Evolutionary conservation across 805 yeast species (phyloP).

Genomic region (Tetrapisispora iriomotensis): DNA sequence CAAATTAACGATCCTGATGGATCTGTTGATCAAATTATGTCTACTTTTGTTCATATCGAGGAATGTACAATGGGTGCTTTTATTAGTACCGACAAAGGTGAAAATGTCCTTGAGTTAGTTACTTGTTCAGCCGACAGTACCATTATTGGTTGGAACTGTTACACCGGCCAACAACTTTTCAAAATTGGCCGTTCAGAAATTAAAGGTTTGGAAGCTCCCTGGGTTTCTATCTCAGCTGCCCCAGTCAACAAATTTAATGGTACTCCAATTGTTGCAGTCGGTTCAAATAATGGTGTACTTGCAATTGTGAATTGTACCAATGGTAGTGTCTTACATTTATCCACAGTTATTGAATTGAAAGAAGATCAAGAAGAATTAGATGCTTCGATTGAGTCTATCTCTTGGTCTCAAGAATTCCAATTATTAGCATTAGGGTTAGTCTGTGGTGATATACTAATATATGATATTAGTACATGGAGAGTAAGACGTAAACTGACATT

Average conservation of each 20-base stretch:
- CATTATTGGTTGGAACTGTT: conserved; percentile 83
- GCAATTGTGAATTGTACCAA: conserved; percentile 66
- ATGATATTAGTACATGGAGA: conserved; percentile 81
- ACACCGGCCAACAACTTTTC: conserved; percentile 59
- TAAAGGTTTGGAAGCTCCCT: conserved; percentile 71
- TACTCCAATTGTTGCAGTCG: conserved; percentile 50
- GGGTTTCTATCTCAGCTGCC: conserved; percentile 60
- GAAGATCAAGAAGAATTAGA: conserved; percentile 50
- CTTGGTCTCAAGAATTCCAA: conserved; percentile 61
- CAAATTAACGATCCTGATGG: conserved; percentile 47
- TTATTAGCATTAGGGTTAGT: conserved; percentile 83
- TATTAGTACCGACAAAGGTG: conserved; percentile 44
- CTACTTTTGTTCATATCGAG: conserved; percentile 69
- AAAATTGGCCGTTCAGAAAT: conserved; percentile 56
- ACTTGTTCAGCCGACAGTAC: conserved; percentile 81
- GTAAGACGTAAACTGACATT: conserved; percentile 60
- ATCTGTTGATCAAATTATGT: conserved; percentile 57
- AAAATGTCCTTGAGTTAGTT: conserved; percentile 54
- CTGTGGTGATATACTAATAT: conserved; percentile 73
- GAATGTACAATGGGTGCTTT: conserved; percentile 79
- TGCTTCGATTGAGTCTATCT: conserved; percentile 67
- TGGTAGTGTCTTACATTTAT: conserved; percentile 58
- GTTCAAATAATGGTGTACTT: conserved; percentile 80
- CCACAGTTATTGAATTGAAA: conserved; percentile 52
- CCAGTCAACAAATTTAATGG: conserved; percentile 40